A percentile compares a stretch with the other conserved stretches of the same genome.
Conservation (phyloP, 257 asterid species). For the Nicotiana knightiana region DNA sequence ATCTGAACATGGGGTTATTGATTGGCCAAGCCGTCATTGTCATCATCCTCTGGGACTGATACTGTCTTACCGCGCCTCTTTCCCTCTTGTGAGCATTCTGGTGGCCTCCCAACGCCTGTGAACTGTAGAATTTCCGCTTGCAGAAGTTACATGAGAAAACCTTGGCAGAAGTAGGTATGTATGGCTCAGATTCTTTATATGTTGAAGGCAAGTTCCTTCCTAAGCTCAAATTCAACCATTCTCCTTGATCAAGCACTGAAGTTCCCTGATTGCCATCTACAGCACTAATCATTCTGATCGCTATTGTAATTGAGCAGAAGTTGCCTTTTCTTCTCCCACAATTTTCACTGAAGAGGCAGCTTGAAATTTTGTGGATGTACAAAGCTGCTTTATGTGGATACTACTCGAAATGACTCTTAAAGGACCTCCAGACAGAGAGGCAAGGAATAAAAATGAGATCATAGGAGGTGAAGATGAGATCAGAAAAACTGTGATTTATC, state of each 20-base stretch:
- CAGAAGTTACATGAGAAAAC: constrained; percentile 89
- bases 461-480: constrained; percentile 36
- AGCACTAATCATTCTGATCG: constrained; percentile 31
- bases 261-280: constrained; percentile 24
- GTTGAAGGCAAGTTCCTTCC: constrained; percentile 39
- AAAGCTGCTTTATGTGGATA: constrained; percentile 18
- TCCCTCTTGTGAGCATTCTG: constrained; percentile 96
- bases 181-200: constrained; percentile 30
- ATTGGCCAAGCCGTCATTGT: constrained; percentile 33
- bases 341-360: not conserved
- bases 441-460: constrained; percentile 32
- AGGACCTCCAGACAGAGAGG: constrained; percentile 27
- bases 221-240: constrained; percentile 66
- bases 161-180: constrained; percentile 39
- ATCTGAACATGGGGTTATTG: constrained; percentile 50
- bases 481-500: constrained; percentile 31
- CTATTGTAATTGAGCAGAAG: not conserved
- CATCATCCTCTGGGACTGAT: constrained; percentile 62
- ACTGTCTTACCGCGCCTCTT: constrained; percentile 65
- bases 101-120: constrained; percentile 97
- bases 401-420: constrained; percentile 17
- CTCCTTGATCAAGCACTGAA: constrained; percentile 25
- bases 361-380: constrained; percentile 12
- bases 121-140: constrained; percentile 80
- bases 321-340: not conserved